Evolutionary conservation across 2,329 filamentous ascomycete species (phyloP).

Genomic region (Fusarium abutilonis): DNA sequence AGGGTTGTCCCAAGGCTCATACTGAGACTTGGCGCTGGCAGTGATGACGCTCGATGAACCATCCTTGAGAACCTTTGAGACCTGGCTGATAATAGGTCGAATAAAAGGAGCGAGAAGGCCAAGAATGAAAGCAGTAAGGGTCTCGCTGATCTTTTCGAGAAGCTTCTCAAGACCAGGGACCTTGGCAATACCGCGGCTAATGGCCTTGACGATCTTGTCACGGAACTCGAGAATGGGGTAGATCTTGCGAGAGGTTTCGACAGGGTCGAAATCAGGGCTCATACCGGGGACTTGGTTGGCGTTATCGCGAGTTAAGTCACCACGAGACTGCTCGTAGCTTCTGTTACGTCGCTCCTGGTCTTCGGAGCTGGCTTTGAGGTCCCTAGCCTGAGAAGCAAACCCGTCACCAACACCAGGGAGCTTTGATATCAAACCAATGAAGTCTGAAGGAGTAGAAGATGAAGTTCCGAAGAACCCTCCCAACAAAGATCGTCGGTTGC

Average conservation of each 20-base stretch:
- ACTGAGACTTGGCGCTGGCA: conserved; percentile 77
- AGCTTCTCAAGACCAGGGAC: conserved; percentile 89
- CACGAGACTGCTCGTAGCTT: conserved; percentile 46
- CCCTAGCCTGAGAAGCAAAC: conserved; percentile 72
- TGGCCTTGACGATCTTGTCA: conserved; percentile 89
- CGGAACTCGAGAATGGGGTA: conserved; percentile 95
- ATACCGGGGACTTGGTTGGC: conserved; percentile 75
- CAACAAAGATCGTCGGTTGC: conserved; percentile 41
- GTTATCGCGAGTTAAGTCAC: conserved; percentile 56
- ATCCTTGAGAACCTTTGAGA: conserved; percentile 84
- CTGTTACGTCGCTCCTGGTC: conserved; percentile 70
- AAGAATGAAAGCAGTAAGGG: conserved; percentile 89
- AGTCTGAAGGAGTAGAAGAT: conserved; percentile 58
- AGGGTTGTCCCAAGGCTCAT: conserved; percentile 82
- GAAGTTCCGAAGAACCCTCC: conserved; percentile 56
- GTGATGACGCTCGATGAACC: conserved; percentile 79
- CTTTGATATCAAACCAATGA: conserved; percentile 78
- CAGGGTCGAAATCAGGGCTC: conserved; percentile 78
- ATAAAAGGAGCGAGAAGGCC: conserved; percentile 92
- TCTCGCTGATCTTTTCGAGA: conserved; percentile 95
- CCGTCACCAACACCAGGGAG: conserved; percentile 76
- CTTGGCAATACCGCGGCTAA: conserved; percentile 87
- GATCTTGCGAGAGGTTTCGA: conserved; percentile 81
- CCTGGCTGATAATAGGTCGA: conserved; percentile 87
- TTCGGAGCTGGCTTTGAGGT: conserved; percentile 68